Base-by-base conservation (phyloP, 1,284 basidiomycete species). In the Apiotrichum mycotoxinovorans region DNA sequence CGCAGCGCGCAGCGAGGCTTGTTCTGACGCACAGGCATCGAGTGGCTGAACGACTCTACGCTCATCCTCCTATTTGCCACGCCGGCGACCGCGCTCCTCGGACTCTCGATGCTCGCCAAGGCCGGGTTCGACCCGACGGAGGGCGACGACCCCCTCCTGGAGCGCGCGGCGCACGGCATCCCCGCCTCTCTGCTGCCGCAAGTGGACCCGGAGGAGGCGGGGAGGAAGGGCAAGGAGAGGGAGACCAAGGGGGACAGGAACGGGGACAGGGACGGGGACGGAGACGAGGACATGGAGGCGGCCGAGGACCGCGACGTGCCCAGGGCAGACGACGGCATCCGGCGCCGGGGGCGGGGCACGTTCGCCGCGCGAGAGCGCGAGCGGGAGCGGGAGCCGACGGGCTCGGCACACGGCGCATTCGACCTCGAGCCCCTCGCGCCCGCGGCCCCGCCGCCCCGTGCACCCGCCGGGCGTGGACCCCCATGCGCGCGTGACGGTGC, bases 1-100 rank as follows among this genome's bases (percentile, higher is more conserved):
- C n/a, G n/a, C n/a, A n/a, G n/a, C n/a, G n/a, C n/a, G n/a, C n/a
- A n/a, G n/a, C n/a, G n/a, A n/a, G n/a, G n/a, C n/a, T n/a, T 30
- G 7, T 15, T 17, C 55, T 57, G 33, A 57, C 55, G 7, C 42
- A 12, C 50, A 73, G 72, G 72, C 20, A 74, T 75, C 52, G 73
- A 75, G 64, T 75, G 73, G 73, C 64, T 75, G 11, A 75, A 75
- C 60, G 73, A 75, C 61, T 63, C 68, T 2, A 71, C 71, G 0
- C 65, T 75, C 8, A 55, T 69, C 15, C 63, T 75, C 37, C 57
- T 75, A 27, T 75, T 75, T 56, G 62, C 63, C n/a, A 61, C 66
- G 14, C 57, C 72, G 5, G 61, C 67, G 0, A 64, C 67, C 1
- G 61, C 73, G 14, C 57, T 75, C 1, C 62, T 75, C 23, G 67